phyloP scores from a whole-genome alignment of 1,284 basidiomycete genomes.

The Phellopilus nigrolimitatus region DNA sequence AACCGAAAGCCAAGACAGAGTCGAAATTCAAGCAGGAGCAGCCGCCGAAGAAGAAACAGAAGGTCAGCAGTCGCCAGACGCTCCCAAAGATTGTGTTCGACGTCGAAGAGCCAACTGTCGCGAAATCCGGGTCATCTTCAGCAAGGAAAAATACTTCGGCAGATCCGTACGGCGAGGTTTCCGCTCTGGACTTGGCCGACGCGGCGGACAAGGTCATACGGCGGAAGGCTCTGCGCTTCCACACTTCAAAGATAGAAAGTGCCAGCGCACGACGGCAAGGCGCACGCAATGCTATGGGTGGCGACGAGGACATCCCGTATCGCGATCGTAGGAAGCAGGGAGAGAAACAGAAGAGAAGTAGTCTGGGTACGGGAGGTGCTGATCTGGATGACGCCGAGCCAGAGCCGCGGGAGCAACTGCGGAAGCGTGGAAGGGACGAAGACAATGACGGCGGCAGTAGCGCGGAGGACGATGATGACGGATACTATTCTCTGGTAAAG shows the following conservation, averaged over 20 bases:
- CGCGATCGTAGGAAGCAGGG: slow-evolving; percentile 61
- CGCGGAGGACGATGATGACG: slow-evolving; percentile 45
- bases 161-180: slow-evolving; percentile 57
- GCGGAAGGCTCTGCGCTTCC: slow-evolving; percentile 80
- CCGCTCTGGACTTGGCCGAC: slow-evolving; percentile 65
- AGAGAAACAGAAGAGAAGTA: slow-evolving; percentile 44
- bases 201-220: slow-evolving; percentile 77
- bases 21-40: slow-evolving; percentile 12
- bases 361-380: slow-evolving; percentile 50
- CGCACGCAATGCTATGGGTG: slow-evolving; percentile 62
- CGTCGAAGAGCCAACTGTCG: slow-evolving; percentile 60
- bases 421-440: slow-evolving; percentile 38
- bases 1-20: slow-evolving; percentile 26
- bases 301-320: slow-evolving; percentile 89
- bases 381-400: slow-evolving; percentile 63
- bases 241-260: slow-evolving; percentile 79
- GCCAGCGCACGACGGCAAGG: slow-evolving; percentile 65
- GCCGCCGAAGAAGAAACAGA: slow-evolving; percentile 39
- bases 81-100: slow-evolving; percentile 49
- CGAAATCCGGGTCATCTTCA: slow-evolving; percentile 29
- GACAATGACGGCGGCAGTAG: slow-evolving; percentile 37
- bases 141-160: slow-evolving; percentile 25
- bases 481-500: slow-evolving; percentile 88
- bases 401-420: slow-evolving; percentile 41
- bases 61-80: slow-evolving; percentile 28